Evolutionary conservation across 345 rosid species (phyloP).

Genomic region (Nephelium lappaceum): DNA sequence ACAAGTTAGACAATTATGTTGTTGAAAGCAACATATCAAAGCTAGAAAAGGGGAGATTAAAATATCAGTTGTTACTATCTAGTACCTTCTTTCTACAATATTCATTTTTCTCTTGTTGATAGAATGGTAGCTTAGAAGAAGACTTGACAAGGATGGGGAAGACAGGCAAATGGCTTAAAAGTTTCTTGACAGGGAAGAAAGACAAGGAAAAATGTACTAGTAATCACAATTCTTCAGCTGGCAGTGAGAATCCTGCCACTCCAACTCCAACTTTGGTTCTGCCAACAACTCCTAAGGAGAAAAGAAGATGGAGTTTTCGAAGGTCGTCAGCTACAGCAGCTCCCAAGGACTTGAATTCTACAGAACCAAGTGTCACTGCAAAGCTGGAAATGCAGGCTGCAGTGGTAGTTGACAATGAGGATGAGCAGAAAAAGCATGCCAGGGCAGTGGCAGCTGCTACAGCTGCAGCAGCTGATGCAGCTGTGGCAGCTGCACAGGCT

Average conservation of each 20-base stretch:
- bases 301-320: slow-evolving; percentile 86
- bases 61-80: slow-evolving; percentile 20
- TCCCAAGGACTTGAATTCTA: slow-evolving; percentile 35
- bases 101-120: slow-evolving; percentile 22
- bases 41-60: slow-evolving; percentile 12
- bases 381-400: slow-evolving; percentile 14
- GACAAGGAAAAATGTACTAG: slow-evolving; percentile 30
- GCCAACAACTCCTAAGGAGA: slow-evolving; percentile 75
- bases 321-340: slow-evolving; percentile 67
- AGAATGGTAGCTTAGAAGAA: slow-evolving; percentile 27
- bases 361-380: slow-evolving; percentile 29
- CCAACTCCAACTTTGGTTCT: slow-evolving; percentile 31
- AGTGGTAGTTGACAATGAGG: slow-evolving; percentile 28
- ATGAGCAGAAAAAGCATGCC: slow-evolving; percentile 50
- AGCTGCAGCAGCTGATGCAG: slow-evolving; percentile 48
- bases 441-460: slow-evolving; percentile 50
- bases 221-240: slow-evolving; percentile 27
- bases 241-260: slow-evolving; percentile 44
- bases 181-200: slow-evolving; percentile 75
- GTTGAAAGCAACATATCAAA: slow-evolving; percentile 20
- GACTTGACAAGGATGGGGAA: slow-evolving; percentile 64
- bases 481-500: slow-evolving; percentile 55
- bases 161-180: slow-evolving; percentile 79
- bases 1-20: slow-evolving; percentile 9
- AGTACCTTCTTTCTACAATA: not conserved